phyloP scores from a whole-genome alignment of 2,329 filamentous ascomycete species.

The Fusarium paranaense region DNA sequence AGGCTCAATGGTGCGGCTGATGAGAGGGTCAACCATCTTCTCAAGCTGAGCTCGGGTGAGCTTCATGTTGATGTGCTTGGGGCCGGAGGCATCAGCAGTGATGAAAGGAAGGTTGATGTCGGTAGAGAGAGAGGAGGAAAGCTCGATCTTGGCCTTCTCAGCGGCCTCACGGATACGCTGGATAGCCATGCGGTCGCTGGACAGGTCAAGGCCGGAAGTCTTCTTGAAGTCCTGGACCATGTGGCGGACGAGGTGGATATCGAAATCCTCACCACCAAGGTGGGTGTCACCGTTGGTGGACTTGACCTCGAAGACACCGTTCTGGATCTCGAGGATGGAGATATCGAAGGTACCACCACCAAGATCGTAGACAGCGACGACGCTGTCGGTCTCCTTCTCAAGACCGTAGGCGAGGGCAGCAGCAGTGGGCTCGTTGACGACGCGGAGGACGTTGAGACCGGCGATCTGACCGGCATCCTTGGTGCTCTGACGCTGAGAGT shows the following conservation, averaged over 20 bases:
- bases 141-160: constrained; percentile 99
- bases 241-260: constrained; percentile 93
- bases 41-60: constrained; percentile 93
- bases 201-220: constrained; percentile 90
- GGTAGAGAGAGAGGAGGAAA: constrained; percentile 93
- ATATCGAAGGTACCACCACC: constrained; percentile 99
- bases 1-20: constrained; percentile 87
- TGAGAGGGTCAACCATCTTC: constrained; percentile 90
- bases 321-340: constrained; percentile 96
- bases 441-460: constrained; percentile 95
- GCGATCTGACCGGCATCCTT: constrained; percentile 98
- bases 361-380: constrained; percentile 97
- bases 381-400: constrained; percentile 90
- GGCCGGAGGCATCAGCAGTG: constrained; percentile 92
- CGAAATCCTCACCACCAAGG: constrained; percentile 97
- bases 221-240: constrained; percentile 97
- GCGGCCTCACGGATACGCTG: constrained; percentile 98
- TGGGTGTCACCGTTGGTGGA: constrained; percentile 99
- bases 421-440: constrained; percentile 97
- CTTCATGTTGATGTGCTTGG: constrained; percentile 98
- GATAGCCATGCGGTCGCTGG: constrained; percentile 95
- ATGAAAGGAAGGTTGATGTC: constrained; percentile 99
- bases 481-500: constrained; percentile 96
- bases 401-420: constrained; percentile 96
- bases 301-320: constrained; percentile 98